Base-by-base conservation (phyloP, 2,329 filamentous ascomycete genomes). In the Aspergillus pseudoglaucus region DNA sequence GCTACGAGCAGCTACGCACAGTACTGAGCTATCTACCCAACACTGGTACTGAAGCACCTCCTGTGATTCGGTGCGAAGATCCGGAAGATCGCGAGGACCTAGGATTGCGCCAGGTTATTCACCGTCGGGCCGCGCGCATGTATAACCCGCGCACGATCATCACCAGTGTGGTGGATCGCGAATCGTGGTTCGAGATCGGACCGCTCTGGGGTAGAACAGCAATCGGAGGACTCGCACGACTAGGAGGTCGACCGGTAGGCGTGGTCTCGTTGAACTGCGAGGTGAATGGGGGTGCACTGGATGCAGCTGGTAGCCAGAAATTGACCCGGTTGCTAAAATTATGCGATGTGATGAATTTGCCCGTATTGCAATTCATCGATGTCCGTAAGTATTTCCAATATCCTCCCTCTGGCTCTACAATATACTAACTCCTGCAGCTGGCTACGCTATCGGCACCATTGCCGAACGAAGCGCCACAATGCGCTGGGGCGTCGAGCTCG, bases 281-380 rank as follows among this genome's bases (percentile, higher is more conserved):
- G 61, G 73, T 80, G 17, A 79, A 81, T 42, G 75, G 78, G 1
- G 81, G 82, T 8, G 81, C 82, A 0, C 64, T 84, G 7, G 81
- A 84, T 58, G 77, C 81, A 0, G 68, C 73, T 0, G 81, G 81
- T 4, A 78, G 76, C 8, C 81, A 84, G 53, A 84, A 84, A 56
- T 69, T 84, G 17, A 77, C 75, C 0, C 69, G 78, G 2, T 74
- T 83, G 61, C 64, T 84, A 32, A 84, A 84, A 56, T 75, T 84
- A 56, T 79, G 80, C 52, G 82, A 85, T 56, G 73, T 84, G 39
- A 83, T 84, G 70, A 85, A 85, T 51, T 66, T 84, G 2, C 82
- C 82, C 0, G 68, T 84, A 3, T 49, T 85, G 6, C 82, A 85
- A 58, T 83, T 84, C 53, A 72, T 84, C 4, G 81, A 84, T 59